phyloP scores from a whole-genome alignment of 2,329 filamentous ascomycete genomes.

The Mycosphaerella arachidis region DNA sequence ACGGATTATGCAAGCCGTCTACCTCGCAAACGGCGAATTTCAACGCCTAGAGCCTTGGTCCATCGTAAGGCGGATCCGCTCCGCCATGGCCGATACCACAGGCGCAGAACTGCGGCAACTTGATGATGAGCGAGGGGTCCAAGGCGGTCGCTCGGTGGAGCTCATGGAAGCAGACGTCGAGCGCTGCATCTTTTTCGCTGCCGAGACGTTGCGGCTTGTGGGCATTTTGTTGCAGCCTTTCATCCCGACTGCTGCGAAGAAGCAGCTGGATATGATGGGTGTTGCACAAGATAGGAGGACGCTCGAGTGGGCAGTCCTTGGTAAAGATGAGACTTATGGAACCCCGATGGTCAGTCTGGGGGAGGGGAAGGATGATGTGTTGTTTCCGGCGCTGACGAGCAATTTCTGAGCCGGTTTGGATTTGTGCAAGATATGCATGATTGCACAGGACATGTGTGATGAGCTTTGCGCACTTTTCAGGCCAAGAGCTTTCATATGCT shows the following conservation, averaged over 20 bases:
- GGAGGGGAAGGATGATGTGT: slow-evolving; percentile 41
- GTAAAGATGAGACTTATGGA: slow-evolving; percentile 68
- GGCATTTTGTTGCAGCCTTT: slow-evolving; percentile 87
- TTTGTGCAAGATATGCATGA: not conserved
- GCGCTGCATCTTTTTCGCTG: slow-evolving; percentile 62
- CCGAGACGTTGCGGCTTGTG: slow-evolving; percentile 72
- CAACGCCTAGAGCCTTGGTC: slow-evolving; percentile 65
- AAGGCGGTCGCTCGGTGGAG: slow-evolving; percentile 22
- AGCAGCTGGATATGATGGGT: slow-evolving; percentile 72
- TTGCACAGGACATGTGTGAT: not conserved
- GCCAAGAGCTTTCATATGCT: not conserved
- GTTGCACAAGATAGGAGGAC: slow-evolving; percentile 61
- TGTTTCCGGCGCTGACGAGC: slow-evolving; percentile 48
- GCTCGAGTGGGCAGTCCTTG: slow-evolving; percentile 58
- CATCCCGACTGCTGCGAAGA: slow-evolving; percentile 72
- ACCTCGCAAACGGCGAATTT: slow-evolving; percentile 64
- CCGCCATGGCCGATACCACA: slow-evolving; percentile 26
- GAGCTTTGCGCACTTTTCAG: not conserved
- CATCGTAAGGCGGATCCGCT: slow-evolving; percentile 38
- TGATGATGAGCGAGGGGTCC: slow-evolving; percentile 16
- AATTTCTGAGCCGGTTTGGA: slow-evolving; percentile 17
- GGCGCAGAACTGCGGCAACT: slow-evolving; percentile 25
- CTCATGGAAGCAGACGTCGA: slow-evolving; percentile 44
- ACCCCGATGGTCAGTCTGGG: slow-evolving; percentile 39
- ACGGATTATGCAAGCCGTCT: slow-evolving; percentile 58